Evolutionary conservation across 2,329 filamentous ascomycete species (phyloP).

Genomic region (Cytospora piceae): DNA sequence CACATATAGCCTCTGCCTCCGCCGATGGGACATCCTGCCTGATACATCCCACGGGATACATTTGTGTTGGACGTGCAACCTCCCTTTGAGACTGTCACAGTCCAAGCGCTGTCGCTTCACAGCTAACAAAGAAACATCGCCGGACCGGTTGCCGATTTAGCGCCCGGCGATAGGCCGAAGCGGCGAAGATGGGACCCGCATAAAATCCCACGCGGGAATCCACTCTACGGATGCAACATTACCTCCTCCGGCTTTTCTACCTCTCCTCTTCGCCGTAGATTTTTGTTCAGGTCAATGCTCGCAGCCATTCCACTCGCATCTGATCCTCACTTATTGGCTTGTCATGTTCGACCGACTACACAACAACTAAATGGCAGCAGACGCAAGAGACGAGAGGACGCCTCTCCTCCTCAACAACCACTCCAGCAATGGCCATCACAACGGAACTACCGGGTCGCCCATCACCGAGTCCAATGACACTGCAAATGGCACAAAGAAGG

Average conservation of each 20-base stretch:
- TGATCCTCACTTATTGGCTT: neutral
- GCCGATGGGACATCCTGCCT: too few relatives aligned
- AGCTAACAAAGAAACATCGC: neutral
- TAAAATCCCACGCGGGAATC: conserved; percentile 4
- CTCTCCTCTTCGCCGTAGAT: neutral
- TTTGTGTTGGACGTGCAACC: too few relatives aligned
- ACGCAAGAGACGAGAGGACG: conserved; percentile 27
- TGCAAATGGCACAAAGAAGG: conserved; percentile 9
- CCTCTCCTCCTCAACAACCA: conserved; percentile 27
- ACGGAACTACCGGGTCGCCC: conserved; percentile 1
- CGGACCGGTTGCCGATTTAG: conserved; percentile 5
- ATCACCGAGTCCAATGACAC: neutral
- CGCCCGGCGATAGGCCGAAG: conserved; percentile 18
- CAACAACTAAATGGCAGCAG: conserved; percentile 18
- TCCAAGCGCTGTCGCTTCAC: neutral
- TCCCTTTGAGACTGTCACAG: too few relatives aligned
- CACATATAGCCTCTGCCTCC: too few relatives aligned
- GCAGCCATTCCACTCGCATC: neutral
- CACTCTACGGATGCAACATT: conserved; percentile 5
- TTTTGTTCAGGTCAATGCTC: neutral
- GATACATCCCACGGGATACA: neutral
- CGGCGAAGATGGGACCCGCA: conserved; percentile 10
- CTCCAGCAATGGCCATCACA: conserved; percentile 13
- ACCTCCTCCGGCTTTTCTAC: conserved; percentile 12
- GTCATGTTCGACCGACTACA: neutral